phyloP scores from a whole-genome alignment of 2,329 filamentous ascomycete species.

The Geosmithia putterillii region DNA sequence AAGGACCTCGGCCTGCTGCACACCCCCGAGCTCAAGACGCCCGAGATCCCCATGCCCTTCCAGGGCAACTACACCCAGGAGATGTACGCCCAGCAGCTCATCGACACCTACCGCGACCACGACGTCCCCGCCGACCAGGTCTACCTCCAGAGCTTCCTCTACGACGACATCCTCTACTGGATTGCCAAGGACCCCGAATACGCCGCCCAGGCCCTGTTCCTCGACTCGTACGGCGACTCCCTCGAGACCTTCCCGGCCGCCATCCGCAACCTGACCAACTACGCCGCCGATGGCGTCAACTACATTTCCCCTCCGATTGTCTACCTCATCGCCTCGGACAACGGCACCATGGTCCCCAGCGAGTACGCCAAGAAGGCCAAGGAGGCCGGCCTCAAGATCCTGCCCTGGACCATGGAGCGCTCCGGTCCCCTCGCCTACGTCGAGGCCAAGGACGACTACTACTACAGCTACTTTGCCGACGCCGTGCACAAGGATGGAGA shows the following conservation, averaged over 20 bases:
- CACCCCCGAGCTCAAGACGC: slow-evolving; percentile 56
- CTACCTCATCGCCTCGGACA: slow-evolving; percentile 42
- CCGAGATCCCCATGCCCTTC: slow-evolving; percentile 60
- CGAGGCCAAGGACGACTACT: slow-evolving; percentile 35
- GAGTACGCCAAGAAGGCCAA: slow-evolving; percentile 49
- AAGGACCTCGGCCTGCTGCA: slow-evolving; percentile 48
- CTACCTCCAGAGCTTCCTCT: slow-evolving; percentile 54
- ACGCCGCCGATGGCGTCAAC: slow-evolving; percentile 44
- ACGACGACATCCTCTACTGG: slow-evolving; percentile 55
- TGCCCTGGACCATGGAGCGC: slow-evolving; percentile 59
- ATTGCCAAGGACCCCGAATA: slow-evolving; percentile 47
- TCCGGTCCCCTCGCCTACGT: slow-evolving; percentile 43
- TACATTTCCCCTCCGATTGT: slow-evolving; percentile 52
- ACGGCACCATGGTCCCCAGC: slow-evolving; percentile 47
- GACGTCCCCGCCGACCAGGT: slow-evolving; percentile 41
- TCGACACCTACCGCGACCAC: slow-evolving; percentile 44
- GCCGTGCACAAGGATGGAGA: slow-evolving; percentile 51
- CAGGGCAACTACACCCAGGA: slow-evolving; percentile 50
- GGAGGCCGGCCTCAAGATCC: slow-evolving; percentile 48
- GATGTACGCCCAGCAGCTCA: slow-evolving; percentile 51
- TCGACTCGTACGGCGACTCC: slow-evolving; percentile 49
- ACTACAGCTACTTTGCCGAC: slow-evolving; percentile 42
- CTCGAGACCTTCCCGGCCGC: slow-evolving; percentile 37
- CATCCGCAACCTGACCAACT: slow-evolving; percentile 40
- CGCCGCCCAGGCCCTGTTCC: slow-evolving; percentile 48